Evolutionary conservation across 1,284 basidiomycete species (phyloP).

Genomic region (Microbotryum intermedium): DNA sequence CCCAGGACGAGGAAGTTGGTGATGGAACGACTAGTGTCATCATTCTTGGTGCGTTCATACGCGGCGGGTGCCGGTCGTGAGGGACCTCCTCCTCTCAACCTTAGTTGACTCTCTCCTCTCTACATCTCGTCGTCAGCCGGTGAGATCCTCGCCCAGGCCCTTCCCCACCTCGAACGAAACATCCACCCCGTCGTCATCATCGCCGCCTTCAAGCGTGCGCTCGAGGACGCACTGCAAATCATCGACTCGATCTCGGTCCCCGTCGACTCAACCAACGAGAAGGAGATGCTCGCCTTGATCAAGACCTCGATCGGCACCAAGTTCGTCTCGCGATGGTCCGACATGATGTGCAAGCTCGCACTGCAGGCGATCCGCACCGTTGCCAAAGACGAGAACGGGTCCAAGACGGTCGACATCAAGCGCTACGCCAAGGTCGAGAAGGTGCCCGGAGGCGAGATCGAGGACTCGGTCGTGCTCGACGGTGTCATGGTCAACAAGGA

Average conservation of each 20-base stretch:
- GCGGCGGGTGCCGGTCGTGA: too few relatives aligned
- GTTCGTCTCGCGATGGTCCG: constrained; percentile 91
- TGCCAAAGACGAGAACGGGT: constrained; percentile 51
- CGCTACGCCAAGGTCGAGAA: constrained; percentile 97
- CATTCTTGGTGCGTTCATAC: constrained; percentile 65
- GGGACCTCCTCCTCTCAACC: too few relatives aligned
- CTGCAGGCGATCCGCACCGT: constrained; percentile 78
- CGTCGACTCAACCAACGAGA: constrained; percentile 77
- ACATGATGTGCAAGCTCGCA: constrained; percentile 93
- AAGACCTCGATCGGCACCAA: constrained; percentile 99
- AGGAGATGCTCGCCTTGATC: constrained; percentile 91
- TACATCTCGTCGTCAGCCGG: constrained; percentile 54
- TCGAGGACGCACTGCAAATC: constrained; percentile 81
- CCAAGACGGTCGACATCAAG: constrained; percentile 89
- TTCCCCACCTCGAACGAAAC: constrained; percentile 85
- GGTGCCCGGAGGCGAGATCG: constrained; percentile 93
- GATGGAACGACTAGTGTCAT: constrained; percentile 97
- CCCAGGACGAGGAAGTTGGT: constrained; percentile 97
- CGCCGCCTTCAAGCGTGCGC: constrained; percentile 90
- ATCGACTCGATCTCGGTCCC: constrained; percentile 79
- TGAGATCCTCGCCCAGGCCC: constrained; percentile 94
- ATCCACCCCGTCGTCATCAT: constrained; percentile 99
- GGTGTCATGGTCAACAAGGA: constrained; percentile 99
- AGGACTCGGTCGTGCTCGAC: constrained; percentile 75
- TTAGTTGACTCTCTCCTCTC: neutral